Percentiles rank a stretch among this genome's conserved stretches.
phyloP scores from a whole-genome alignment of 139 green algal species.

The Chlorella sp. region DNA sequence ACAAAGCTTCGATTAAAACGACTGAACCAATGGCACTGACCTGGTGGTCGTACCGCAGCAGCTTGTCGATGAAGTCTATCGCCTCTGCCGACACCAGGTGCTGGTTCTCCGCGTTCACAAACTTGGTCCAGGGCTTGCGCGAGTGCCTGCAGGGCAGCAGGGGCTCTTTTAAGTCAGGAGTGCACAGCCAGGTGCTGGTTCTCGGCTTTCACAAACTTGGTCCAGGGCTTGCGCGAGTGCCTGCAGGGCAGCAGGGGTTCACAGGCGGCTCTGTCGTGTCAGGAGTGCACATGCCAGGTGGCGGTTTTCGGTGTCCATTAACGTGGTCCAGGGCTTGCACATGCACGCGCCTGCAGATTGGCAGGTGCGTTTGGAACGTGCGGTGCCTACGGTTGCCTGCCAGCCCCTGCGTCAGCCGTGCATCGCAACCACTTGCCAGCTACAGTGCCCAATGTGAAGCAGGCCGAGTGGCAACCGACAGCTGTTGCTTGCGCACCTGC shows the following conservation, averaged over 20 bases:
- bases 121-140: constrained; percentile 94
- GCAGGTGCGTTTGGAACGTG: not conserved
- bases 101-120: constrained; percentile 92
- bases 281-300: too few relatives aligned
- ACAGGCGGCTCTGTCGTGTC: too few relatives aligned
- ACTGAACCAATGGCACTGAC: constrained; percentile 3
- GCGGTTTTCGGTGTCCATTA: too few relatives aligned
- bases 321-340: not conserved
- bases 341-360: not conserved
- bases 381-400: too few relatives aligned
- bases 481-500: too few relatives aligned
- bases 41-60: constrained; percentile 85
- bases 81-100: constrained; percentile 94
- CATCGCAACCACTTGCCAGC: not conserved
- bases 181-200: constrained; percentile 92
- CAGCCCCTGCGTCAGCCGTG: too few relatives aligned
- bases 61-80: constrained; percentile 96
- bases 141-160: not conserved
- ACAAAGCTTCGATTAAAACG: not conserved
- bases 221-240: constrained; percentile 85
- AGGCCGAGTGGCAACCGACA: too few relatives aligned
- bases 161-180: too few relatives aligned
- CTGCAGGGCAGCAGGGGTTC: too few relatives aligned
- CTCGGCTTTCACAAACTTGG: constrained; percentile 92
- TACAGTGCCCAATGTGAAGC: too few relatives aligned